Conservation (phyloP, 2,329 filamentous ascomycete genomes). For the Paradendryphiella salina region DNA sequence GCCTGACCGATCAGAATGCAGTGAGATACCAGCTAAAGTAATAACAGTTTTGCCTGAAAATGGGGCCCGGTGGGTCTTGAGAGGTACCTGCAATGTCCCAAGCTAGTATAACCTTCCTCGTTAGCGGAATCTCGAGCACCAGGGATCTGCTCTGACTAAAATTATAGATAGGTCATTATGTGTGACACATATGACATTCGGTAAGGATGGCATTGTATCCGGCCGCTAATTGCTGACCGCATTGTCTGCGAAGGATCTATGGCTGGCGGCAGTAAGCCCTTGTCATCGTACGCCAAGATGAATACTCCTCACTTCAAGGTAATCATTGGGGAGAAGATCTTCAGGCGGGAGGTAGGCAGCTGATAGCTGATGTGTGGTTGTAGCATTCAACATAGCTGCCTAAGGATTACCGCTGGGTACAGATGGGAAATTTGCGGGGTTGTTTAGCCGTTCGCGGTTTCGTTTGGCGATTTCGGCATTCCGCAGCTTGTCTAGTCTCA, state of each 20-base stretch:
- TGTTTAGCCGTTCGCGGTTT: slow-evolving; percentile 77
- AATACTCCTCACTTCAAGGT: slow-evolving; percentile 14
- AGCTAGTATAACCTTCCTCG: not conserved
- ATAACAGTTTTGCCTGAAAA: not conserved
- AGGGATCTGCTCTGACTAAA: not conserved
- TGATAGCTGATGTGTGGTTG: not conserved
- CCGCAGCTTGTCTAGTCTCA: slow-evolving; percentile 76
- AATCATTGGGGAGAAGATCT: slow-evolving; percentile 2
- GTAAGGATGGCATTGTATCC: slow-evolving; percentile 20
- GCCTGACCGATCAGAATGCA: not conserved
- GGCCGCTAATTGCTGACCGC: slow-evolving; percentile 44
- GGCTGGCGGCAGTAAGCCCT: slow-evolving; percentile 28
- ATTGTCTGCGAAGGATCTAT: slow-evolving; percentile 25
- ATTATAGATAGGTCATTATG: not conserved
- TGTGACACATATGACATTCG: slow-evolving; percentile 9
- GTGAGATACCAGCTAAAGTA: not conserved
- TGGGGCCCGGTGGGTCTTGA: too few species aligned
- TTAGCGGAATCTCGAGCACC: not conserved
- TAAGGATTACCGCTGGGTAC: slow-evolving; percentile 66
- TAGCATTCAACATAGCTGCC: not conserved
- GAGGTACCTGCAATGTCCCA: not conserved
- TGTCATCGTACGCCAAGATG: slow-evolving; percentile 21
- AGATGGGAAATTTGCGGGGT: slow-evolving; percentile 80
- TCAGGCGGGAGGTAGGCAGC: not conserved
- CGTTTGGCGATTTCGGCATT: slow-evolving; percentile 78